Conservation (phyloP, 2,329 filamentous ascomycete species). For the Scolecobasidium constrictum region DNA sequence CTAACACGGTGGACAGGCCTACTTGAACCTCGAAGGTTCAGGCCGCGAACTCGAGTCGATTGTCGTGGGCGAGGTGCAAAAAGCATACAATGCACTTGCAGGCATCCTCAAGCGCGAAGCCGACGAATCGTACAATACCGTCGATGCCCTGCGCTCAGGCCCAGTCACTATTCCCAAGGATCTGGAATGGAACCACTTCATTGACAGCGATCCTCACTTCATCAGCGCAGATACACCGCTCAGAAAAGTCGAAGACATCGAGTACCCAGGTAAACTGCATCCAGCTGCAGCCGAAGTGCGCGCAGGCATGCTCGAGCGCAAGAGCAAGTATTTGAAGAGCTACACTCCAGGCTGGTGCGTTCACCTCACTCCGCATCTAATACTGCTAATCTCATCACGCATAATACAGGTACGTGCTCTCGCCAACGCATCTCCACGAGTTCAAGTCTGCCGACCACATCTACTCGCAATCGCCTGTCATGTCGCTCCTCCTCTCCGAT, state of each 20-base stretch:
- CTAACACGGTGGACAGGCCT: too few relatives aligned
- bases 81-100: conserved; percentile 90
- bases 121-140: conserved; percentile 64
- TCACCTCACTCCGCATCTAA: conserved; percentile 6
- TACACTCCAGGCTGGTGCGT: conserved; percentile 89
- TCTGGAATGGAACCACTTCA: conserved; percentile 77
- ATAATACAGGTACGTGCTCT: conserved; percentile 93
- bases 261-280: conserved; percentile 85
- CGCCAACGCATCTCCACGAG: conserved; percentile 93
- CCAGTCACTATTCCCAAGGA: conserved; percentile 92
- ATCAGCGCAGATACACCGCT: conserved; percentile 75
- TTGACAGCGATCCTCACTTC: conserved; percentile 71
- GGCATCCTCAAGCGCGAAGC: conserved; percentile 86
- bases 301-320: conserved; percentile 85
- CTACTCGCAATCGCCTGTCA: conserved; percentile 70
- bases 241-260: conserved; percentile 68
- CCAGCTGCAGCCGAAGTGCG: conserved; percentile 74
- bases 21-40: conserved; percentile 86
- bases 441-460: conserved; percentile 97
- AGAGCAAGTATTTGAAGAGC: conserved; percentile 98
- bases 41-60: conserved; percentile 93
- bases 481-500: conserved; percentile 91
- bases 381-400: conserved; percentile 4
- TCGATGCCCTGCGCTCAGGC: conserved; percentile 72
- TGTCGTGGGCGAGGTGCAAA: conserved; percentile 94